Base-by-base conservation (phyloP, 2,329 filamentous ascomycete genomes). In the Aureobasidium sp. region DNA sequence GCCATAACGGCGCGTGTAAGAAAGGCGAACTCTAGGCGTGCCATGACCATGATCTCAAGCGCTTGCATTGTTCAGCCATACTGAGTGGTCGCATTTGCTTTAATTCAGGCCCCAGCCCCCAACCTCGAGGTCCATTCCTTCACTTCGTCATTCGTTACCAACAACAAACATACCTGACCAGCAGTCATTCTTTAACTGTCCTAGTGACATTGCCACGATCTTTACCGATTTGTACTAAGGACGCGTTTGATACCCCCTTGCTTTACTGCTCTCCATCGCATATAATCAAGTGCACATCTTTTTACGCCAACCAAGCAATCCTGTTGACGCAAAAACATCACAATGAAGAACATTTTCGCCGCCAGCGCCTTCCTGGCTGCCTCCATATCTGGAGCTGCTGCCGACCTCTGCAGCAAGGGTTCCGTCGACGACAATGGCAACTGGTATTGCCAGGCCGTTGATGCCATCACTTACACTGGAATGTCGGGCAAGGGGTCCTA, bases 381-480 rank as follows among this genome's bases (percentile, higher is more conserved):
- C 3, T 41, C 53, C 41, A 50, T 57, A 32, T 45, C 53, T 38
- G 56, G 56, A 34, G 56, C 37, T 24, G 51, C 53, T 42, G 60
- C 59, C 40, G 60, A 60, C 30, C 53, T 64, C 34, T 66, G 64
- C 55, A 32, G 60, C 37, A 53, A 63, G 38, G 64, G 63, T 32
- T 60, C 59, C 52, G 59, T 57, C 47, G 63, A 68, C 54, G 61
- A 62, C 56, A 58, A 51, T 35, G 79, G 80, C 56, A 88, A 87
- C 68, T 83, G 70, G 71, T 88, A 84, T 70, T 86, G 84, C 68
- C 74, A 80, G 54, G 63, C 75, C 34, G 83, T 89, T 54, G 69
- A 77, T 54, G 78, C 81, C 44, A 84, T 90, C 67, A 77, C 79
- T n/a, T 90, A 88, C 68, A 63, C 62, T 40, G 64, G 63, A 47